Evolutionary conservation across 805 yeast genomes (phyloP), one percentile per base, ranked within the genome.

Genomic region (Metschnikowia chrysomelidarum): DNA sequence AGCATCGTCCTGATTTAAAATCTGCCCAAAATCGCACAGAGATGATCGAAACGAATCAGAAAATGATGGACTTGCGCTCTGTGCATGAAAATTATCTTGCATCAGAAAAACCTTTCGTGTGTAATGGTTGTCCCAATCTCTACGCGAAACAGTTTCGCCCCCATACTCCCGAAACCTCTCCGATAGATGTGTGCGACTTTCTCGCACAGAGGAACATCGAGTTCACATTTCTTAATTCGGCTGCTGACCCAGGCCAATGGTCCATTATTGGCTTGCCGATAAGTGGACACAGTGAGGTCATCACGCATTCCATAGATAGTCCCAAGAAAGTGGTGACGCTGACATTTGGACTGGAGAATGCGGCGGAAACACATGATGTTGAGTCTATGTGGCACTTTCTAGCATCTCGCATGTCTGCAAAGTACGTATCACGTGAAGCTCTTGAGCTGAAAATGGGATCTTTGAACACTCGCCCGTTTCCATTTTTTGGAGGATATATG

Each of bases 401-500:
- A 10, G 74, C 83, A 0, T 35, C 54, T 1, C 68, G 58, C 30
- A 77, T 84, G 78, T 47, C 59, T 7, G 37, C 51, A 5, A 49
- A 51, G 36, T 57, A 60, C 24, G 59, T 62, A 28, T 51, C 65
- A 2, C 55, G 70, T 35, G 47, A 43, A 0, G 30, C 47, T 0
- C 49, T 72, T n/a, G 41, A 51, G 12, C 31, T 38, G 5, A 36
- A 44, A 13, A 33, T 54, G 4, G 28, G 38, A 7, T 7, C 7
- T 15, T 26, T 41, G 14, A 54, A 51, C 23, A 18, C 41, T 3
- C 47, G 64, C 6, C 60, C 63, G 0, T 62, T 87, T 13, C 95
- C 96, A 1, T 93, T 93, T 50, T 64, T 78, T 38, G 98, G 98
- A n/a, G 99, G 99, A 0, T 69, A 86, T 20, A 66, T 89, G 36